Percentiles rank a stretch among this genome's conserved stretches.
phyloP scores from a whole-genome alignment of 2,329 filamentous ascomycete genomes.

The Penicillium sp. region DNA sequence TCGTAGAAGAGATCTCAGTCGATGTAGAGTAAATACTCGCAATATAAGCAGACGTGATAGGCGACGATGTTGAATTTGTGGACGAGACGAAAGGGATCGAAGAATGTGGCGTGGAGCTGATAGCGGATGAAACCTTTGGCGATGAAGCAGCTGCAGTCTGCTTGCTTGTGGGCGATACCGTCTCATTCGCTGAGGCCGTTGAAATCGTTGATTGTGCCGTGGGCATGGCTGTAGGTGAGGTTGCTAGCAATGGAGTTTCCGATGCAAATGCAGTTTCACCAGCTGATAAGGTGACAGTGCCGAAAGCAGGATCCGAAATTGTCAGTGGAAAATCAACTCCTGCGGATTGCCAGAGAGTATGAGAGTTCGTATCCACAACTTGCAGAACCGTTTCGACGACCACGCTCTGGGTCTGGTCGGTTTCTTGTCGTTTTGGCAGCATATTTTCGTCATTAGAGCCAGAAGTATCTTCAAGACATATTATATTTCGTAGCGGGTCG shows the following conservation, averaged over 20 bases:
- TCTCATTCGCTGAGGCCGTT: slow-evolving; percentile 5
- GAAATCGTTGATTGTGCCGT: slow-evolving; percentile 6
- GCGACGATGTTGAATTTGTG: slow-evolving; percentile 7
- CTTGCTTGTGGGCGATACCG: slow-evolving; percentile 8
- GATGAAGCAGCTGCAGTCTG: slow-evolving; percentile 13
- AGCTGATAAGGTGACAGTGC: slow-evolving; percentile 11
- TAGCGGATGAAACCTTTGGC: slow-evolving; percentile 7
- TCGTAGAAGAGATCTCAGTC: slow-evolving; percentile 6
- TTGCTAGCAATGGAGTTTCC: background rate
- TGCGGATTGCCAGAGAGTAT: slow-evolving; percentile 18
- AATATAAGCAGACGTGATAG: background rate
- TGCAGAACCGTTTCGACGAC: slow-evolving; percentile 23
- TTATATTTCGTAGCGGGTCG: slow-evolving; percentile 12
- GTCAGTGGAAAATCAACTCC: slow-evolving; percentile 19
- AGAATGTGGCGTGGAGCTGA: slow-evolving; percentile 10
- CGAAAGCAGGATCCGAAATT: slow-evolving; percentile 16
- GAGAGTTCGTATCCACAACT: slow-evolving; percentile 23
- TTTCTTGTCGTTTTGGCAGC: slow-evolving; percentile 21
- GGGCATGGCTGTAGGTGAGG: slow-evolving; percentile 8
- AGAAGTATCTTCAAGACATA: slow-evolving; percentile 7
- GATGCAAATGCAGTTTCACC: slow-evolving; percentile 4
- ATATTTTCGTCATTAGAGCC: background rate
- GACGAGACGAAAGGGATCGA: slow-evolving; percentile 17
- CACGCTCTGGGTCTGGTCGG: slow-evolving; percentile 7
- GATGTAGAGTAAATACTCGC: slow-evolving; percentile 1